Conservation (phyloP, 176 grass and related monocot genomes). For the Lolium multiflorum region DNA sequence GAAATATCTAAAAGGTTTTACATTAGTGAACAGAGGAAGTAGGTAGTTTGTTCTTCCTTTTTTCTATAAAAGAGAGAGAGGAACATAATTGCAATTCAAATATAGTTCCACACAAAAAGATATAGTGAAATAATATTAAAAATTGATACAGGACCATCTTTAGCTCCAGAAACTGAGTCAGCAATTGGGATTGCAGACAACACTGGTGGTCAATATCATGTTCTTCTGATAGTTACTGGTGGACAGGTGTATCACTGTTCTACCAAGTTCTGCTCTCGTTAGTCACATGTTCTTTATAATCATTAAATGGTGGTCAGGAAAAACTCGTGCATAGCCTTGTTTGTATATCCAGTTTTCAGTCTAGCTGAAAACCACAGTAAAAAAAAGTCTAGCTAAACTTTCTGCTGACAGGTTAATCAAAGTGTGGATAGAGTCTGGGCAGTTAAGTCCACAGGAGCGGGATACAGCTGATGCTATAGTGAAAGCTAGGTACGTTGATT, state of each 20-base stretch:
- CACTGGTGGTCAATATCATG: slow-evolving; percentile 93
- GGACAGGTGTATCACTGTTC: slow-evolving; percentile 65
- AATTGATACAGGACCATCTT: slow-evolving; percentile 84
- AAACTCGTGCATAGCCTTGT: slow-evolving; percentile 24
- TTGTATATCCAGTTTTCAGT: slow-evolving; percentile 4
- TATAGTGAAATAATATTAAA: slow-evolving; percentile 57
- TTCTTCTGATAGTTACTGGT: slow-evolving; percentile 97
- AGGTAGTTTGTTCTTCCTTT: slow-evolving; percentile 24
- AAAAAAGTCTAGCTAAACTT: background rate
- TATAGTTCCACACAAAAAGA: slow-evolving; percentile 23
- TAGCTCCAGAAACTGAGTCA: slow-evolving; percentile 88
- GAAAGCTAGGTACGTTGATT: slow-evolving; percentile 81
- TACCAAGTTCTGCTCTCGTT: background rate
- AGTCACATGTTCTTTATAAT: background rate
- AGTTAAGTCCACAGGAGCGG: slow-evolving; percentile 88
- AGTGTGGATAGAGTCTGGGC: slow-evolving; percentile 92
- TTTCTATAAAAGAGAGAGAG: slow-evolving; percentile 27
- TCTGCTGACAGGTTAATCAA: slow-evolving; percentile 71
- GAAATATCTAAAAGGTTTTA: too few relatives aligned
- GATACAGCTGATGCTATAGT: slow-evolving; percentile 93
- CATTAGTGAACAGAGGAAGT: too few relatives aligned
- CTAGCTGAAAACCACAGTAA: background rate
- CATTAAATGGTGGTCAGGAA: slow-evolving; percentile 7
- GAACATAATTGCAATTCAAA: slow-evolving; percentile 13
- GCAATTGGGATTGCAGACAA: slow-evolving; percentile 86